Evolutionary conservation across 176 grass and related monocot species (phyloP).

Genomic region (Eleusine indica): DNA sequence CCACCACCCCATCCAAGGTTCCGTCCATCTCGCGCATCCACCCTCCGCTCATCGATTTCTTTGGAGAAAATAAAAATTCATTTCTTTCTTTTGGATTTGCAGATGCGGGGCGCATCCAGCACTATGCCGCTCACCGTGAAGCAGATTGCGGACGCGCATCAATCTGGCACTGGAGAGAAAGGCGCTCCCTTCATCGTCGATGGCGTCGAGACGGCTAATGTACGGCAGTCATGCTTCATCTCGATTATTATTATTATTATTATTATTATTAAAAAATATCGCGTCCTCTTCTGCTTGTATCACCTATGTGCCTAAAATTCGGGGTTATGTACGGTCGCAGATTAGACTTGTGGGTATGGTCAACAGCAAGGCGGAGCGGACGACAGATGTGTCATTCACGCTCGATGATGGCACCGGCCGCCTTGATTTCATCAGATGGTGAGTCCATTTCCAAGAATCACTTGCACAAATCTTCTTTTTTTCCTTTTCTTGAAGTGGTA

Average conservation of each 20-base stretch:
- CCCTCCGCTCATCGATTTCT: background rate
- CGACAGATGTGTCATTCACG: constrained; percentile 73
- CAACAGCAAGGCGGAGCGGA: constrained; percentile 62
- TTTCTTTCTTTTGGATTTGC: background rate
- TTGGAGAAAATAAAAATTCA: no score
- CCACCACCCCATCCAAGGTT: constrained; percentile 49
- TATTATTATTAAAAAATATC: no score
- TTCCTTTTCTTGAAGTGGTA: background rate
- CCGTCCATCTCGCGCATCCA: background rate
- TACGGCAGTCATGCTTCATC: background rate
- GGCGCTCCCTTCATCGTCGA: constrained; percentile 58
- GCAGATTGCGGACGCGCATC: constrained; percentile 73
- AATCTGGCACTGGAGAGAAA: constrained; percentile 55
- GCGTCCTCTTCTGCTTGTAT: background rate
- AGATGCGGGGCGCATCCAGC: constrained; percentile 59
- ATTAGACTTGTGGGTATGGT: constrained; percentile 75
- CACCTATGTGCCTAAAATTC: background rate
- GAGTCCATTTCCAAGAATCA: background rate
- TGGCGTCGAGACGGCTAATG: constrained; percentile 67
- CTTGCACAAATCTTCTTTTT: no score
- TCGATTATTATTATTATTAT: background rate
- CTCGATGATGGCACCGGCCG: constrained; percentile 87
- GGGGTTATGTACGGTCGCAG: constrained; percentile 1
- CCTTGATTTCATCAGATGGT: constrained; percentile 90
- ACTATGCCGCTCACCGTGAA: constrained; percentile 78